phyloP scores from a whole-genome alignment of 768 basidiomycete genomes.

The Tylopilus vinaceipallidus region DNA sequence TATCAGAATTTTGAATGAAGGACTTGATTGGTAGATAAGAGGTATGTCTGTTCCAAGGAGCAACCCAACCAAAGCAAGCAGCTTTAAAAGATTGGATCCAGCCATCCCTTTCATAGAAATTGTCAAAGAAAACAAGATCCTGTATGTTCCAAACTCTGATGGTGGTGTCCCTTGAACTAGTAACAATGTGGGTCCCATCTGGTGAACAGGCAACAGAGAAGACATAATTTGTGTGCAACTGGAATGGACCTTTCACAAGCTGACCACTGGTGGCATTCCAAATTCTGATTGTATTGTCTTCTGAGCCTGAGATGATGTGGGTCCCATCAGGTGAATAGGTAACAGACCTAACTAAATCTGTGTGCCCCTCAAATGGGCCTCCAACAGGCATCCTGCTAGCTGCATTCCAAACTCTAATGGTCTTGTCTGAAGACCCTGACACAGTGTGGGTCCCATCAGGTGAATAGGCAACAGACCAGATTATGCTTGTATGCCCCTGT shows the following conservation, averaged over 20 bases:
- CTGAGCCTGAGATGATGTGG: too few species aligned
- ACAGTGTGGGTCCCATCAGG: constrained; percentile 2
- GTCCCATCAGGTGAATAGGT: constrained; percentile 2
- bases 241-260: too few species aligned
- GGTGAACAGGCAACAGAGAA: too few species aligned
- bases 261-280: too few species aligned
- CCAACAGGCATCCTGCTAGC: constrained; percentile 1
- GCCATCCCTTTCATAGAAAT: not conserved
- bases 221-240: too few species aligned
- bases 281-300: too few species aligned
- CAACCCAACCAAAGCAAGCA: constrained; percentile 1
- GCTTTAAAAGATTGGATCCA: constrained; percentile 8
- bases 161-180: not conserved
- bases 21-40: not conserved
- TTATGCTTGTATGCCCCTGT: not conserved
- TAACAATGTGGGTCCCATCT: too few species aligned
- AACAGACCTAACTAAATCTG: not conserved
- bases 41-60: constrained; percentile 3
- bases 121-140: not conserved
- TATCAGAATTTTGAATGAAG: not conserved
- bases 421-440: not conserved
- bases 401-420: constrained; percentile 17
- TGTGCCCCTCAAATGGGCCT: constrained; percentile 1
- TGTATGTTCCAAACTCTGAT: constrained; percentile 2
- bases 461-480: not conserved